Base-by-base conservation (phyloP, 495 filamentous ascomycete genomes). In the Halenospora varia region DNA sequence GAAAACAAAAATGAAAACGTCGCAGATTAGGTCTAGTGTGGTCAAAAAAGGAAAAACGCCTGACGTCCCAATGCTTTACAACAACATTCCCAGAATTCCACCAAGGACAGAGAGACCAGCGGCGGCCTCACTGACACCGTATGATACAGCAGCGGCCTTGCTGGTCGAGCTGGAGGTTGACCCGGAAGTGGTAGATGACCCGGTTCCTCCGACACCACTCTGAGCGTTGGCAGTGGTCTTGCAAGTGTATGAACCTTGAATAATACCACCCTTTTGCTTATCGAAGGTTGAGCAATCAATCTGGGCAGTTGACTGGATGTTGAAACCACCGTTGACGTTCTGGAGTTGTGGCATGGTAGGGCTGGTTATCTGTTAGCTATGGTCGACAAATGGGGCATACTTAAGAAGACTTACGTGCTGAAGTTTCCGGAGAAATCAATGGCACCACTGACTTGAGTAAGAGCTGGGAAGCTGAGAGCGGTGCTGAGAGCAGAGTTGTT, bases 371-470 rank as follows among this genome's bases (percentile, higher is more conserved):
- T 9, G 42, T 45, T 15, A 9, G 4, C 4, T 20, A n/a, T 13
- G 13, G 13, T 35, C 4, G 29, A 35, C 29, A 6, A 35, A 13
- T 6, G 18, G 17, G 17, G 8, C 13, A 6, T 9, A 17, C 4
- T 17, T 17, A 6, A 17, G 9, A 25, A 25, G 6, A 82, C 91
- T 78, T 79, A 96, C 88, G 82, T 75, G 50, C 82, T 81, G 72
- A 96, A 95, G 74, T 82, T 86, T 66, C 94, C 94, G 65, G 83
- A 84, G 73, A 96, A 84, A 76, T 96, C 89, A 71, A 99, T 75
- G 57, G 92, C 93, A 73, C 93, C 94, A 60, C 78, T 80, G 46
- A 97, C 80, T n/a, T 69, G 77, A 57, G 79, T 64, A 20, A 98
- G 79, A 44, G 74, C 65, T 39, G 80, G 75, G 77, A 97, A 88